Evolutionary conservation across 176 grass and related monocot species (phyloP), one percentile per base, ranked within the genome.

Genomic region (Hordeum marinum): DNA sequence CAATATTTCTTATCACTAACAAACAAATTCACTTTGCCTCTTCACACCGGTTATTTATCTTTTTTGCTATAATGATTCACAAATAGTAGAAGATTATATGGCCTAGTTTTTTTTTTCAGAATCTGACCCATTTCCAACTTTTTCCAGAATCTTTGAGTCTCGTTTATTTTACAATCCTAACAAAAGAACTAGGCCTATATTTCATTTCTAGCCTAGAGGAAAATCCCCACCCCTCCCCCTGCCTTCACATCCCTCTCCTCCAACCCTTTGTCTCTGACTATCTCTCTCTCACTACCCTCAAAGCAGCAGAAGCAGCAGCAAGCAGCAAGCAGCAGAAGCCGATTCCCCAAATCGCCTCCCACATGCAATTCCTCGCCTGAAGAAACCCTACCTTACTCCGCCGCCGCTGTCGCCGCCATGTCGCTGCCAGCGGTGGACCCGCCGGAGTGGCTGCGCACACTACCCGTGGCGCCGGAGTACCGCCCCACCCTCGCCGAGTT

Each of bases 391-490:
- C 48, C 41, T 34, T 45, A 75, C 71, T 26, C 71, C 71, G 42
- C 69, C 69, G 37, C 39, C 61, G 64, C 34, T 68, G 23, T 59
- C 77, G 35, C 46, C 20, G 6, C 63, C 65, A 79, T 75, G 69
- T 55, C 87, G 41, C 42, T 66, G 78, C 68, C 86, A 66, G 72
- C 66, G 61, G 82, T 92, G 37, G 92, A 94, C 45, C 88, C 60
- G 31, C 90, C 86, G 75, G 90, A 87, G 52, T 99, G 96, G 96
- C 82, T 99, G 52, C 89, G 92, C 76, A 80, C 87, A 27, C 91
- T 99, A 42, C 97, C 97, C 7, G 70, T 86, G 84, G 97, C 97
- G 12, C 97, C 97, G 46, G 97, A 94, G 88, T 99, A 86, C 91
- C 90, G 32, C 84, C 97, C 97, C 36, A 92, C 91, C 62, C 63